Base-by-base conservation (phyloP, 371 early-diverging fungal species). In the Fennellomyces sp. region DNA sequence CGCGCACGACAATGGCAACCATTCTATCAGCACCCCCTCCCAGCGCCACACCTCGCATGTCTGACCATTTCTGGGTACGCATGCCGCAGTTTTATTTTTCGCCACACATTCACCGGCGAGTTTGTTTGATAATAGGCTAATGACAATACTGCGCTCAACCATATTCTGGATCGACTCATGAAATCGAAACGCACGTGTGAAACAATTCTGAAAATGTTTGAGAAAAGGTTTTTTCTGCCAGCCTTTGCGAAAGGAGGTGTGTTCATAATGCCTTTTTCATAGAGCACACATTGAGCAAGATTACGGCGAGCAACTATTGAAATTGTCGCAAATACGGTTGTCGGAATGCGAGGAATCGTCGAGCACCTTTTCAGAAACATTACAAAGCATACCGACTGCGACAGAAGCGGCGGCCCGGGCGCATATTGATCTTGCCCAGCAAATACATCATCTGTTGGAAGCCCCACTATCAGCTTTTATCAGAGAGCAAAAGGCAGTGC, bases 241-340 rank as follows among this genome's bases (percentile, higher is more conserved):
- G 35, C 35, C 35, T 6, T 33, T 33, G 35, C 13, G 8, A 41
- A n/a, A 19, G 19, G n/a, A 52, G 31, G 52, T 1, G 10, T n/a
- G 21, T 17, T 21, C 17, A 23, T 23, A 27, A 23, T 21, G 23
- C 8, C 35, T 8, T 21, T 3, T 23, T 45, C 3, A 23, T 28
- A 68, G 69, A 49, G 69, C 69, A 50, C 69, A 64, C 27, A 66
- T 66, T 38, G 66, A 66, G 36, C 55, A 66, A 49, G 66, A 66
- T 25, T 66, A 66, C 42, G 66, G 66, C 13, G 66, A 66, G 30
- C 56, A 53, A 21, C 28, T 66, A 19, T 45, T 66, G 52, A 66
- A 66, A 35, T 58, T 63, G 8, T 63, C 64, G 17, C 64, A 68
- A 31, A 58, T 64, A 39, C 57, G 39, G 4, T 39, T 68, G 11